phyloP scores from a whole-genome alignment of 352 stramenopile species.

The Stramenopiles sp. region DNA sequence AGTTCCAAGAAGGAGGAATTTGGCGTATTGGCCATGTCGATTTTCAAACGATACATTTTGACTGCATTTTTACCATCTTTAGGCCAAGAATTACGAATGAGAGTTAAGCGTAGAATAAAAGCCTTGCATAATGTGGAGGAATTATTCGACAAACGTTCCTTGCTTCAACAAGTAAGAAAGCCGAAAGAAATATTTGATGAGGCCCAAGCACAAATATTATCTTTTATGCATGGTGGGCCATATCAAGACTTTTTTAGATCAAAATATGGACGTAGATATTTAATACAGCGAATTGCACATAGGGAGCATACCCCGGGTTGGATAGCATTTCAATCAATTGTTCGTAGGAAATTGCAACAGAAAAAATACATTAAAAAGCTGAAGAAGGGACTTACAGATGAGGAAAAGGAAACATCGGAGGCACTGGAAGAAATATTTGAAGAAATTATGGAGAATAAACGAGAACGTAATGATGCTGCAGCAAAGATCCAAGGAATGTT shows the following conservation, averaged over 20 bases:
- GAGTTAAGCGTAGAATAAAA: background rate
- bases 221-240: background rate
- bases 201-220: background rate
- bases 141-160: background rate
- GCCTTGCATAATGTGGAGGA: background rate
- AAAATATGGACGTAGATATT: constrained; percentile 4
- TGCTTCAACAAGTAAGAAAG: background rate
- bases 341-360: background rate
- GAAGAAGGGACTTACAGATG: background rate
- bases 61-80: background rate
- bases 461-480: background rate
- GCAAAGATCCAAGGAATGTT: background rate
- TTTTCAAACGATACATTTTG: constrained; percentile 3
- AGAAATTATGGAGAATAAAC: background rate
- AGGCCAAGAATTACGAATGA: background rate
- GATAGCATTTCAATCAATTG: background rate
- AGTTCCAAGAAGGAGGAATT: background rate
- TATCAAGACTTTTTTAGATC: constrained; percentile 1
- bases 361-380: background rate
- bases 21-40: background rate
- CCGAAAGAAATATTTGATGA: background rate
- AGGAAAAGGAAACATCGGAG: background rate
- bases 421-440: background rate
- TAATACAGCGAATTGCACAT: background rate
- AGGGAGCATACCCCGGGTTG: background rate